Evolutionary conservation across 495 filamentous ascomycete genomes (phyloP), one percentile per base, ranked within the genome.

Genomic region (Hypomontagnella monticulosa): DNA sequence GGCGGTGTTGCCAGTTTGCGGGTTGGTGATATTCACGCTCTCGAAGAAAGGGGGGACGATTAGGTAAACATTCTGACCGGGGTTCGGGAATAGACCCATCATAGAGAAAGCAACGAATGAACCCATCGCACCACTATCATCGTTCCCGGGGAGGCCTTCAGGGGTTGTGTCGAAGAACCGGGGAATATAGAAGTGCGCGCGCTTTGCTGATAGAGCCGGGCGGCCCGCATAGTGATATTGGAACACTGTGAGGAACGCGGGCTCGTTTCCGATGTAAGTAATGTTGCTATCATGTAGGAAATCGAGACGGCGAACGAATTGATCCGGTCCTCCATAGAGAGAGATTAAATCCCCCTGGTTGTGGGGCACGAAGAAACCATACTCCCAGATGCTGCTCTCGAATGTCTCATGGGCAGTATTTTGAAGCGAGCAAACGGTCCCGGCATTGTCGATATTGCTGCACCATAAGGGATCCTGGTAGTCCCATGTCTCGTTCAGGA

Each of bases 71-170:
- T 91, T 76, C 68, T 92, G 89, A 4, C 90, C 90, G 0, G 88
- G 86, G 19, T 90, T 88, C 0, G 90, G 90, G 74, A 90, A 93
- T 0, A 92, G 73, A 2, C 90, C 90, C 71, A 91, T 84, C 88
- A 90, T 91, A 47, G 84, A 81, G 15, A 91, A 83, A 1, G 86
- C 87, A 1, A 87, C 76, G 61, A 91, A 92, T 3, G 85, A 84
- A 10, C 89, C 90, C 88, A 91, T 90, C 0, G 89, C 88, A 4
- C 89, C 89, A 43, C 81, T 84, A 69, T 91, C 89, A 56, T 92
- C 89, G 69, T 91, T 92, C 0, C 88, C 89, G 0, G 89, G 88
- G 8, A 91, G 83, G 11, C 89, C 89, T 19, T 74, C 74, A 1
- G 81, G 73, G 0, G 87, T 85, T 0, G 86, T 83, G 41, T 85